Evolutionary conservation across 2,329 filamentous ascomycete species (phyloP).

Genomic region (Hymenotorrendiella dingleyae): DNA sequence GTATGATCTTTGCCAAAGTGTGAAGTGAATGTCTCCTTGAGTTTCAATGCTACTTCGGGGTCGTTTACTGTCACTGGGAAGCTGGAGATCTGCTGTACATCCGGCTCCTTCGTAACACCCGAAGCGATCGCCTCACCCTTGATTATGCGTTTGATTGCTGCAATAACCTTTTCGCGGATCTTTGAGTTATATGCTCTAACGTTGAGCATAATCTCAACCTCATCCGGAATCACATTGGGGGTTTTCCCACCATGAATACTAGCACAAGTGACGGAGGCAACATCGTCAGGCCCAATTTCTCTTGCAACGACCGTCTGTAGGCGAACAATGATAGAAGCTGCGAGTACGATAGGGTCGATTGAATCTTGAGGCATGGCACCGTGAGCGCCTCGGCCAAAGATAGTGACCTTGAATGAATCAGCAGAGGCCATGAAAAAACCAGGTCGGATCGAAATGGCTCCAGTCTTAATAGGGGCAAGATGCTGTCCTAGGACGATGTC

Average conservation of each 20-base stretch:
- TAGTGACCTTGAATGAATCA: slow-evolving; percentile 33
- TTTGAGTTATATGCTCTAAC: slow-evolving; percentile 32
- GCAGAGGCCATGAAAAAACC: slow-evolving; percentile 33
- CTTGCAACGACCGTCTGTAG: slow-evolving; percentile 37
- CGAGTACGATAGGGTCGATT: slow-evolving; percentile 43
- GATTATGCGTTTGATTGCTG: slow-evolving; percentile 33
- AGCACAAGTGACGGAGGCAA: slow-evolving; percentile 40
- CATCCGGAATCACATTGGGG: slow-evolving; percentile 40
- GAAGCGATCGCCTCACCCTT: slow-evolving; percentile 42
- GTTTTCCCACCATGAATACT: slow-evolving; percentile 38
- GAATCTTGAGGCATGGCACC: slow-evolving; percentile 36
- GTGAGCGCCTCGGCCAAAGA: slow-evolving; percentile 40
- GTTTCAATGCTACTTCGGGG: too few species aligned
- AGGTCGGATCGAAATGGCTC: slow-evolving; percentile 30
- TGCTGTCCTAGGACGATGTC: slow-evolving; percentile 51
- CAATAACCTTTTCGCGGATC: neutral
- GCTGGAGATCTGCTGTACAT: neutral
- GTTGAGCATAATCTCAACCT: slow-evolving; percentile 37
- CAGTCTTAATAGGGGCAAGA: slow-evolving; percentile 38
- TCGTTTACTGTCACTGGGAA: too few species aligned
- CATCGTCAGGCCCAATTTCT: slow-evolving; percentile 35
- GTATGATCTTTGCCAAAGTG: neutral
- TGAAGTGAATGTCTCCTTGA: neutral
- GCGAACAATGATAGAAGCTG: slow-evolving; percentile 35
- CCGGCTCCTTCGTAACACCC: neutral